phyloP scores from a whole-genome alignment of 2,329 filamentous ascomycete species.

The Colletotrichum agaves region DNA sequence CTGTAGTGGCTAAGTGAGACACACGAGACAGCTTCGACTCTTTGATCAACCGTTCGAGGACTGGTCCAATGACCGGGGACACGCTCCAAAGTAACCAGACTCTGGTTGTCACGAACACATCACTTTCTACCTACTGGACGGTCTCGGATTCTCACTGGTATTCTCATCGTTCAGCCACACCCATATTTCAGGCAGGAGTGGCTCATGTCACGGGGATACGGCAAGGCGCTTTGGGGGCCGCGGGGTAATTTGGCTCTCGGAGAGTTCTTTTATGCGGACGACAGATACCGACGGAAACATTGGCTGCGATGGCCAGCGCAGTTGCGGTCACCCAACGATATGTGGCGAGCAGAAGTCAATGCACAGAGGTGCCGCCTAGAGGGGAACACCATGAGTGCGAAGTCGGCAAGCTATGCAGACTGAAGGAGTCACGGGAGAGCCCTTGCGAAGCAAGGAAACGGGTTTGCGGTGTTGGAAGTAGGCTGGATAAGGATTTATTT shows the following conservation, averaged over 20 bases:
- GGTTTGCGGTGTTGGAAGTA: no score
- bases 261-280: no score
- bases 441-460: no score
- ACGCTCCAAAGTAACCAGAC: neutral
- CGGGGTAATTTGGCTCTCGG: neutral
- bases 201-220: neutral
- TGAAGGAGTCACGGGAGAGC: no score
- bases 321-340: no score
- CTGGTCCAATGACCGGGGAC: neutral
- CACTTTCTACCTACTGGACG: neutral
- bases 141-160: neutral
- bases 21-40: neutral
- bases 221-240: neutral
- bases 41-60: neutral
- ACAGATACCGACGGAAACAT: no score
- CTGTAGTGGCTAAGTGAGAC: slow-evolving; percentile 48
- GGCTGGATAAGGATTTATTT: neutral
- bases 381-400: no score
- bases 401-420: no score
- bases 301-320: no score
- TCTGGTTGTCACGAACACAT: neutral
- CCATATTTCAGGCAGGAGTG: neutral
- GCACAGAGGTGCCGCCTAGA: no score
- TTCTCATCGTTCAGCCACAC: no score
- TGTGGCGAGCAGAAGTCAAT: no score